Conservation (phyloP, 805 yeast genomes). For the Teunomyces gatunensis region DNA sequence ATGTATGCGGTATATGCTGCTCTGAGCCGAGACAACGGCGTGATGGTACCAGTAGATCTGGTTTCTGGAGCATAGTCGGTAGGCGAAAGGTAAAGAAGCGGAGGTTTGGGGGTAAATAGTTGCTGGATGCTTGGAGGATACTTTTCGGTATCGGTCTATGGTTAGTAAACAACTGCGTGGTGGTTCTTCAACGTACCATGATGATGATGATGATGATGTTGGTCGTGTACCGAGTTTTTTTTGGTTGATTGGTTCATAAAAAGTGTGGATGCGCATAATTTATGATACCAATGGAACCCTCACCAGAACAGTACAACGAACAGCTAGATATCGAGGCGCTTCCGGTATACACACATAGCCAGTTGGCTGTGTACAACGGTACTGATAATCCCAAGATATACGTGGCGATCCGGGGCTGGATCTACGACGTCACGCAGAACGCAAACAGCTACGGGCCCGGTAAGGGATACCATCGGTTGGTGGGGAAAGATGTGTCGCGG, state of each 20-base stretch:
- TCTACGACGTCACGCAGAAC: conserved; percentile 76
- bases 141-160: conserved; percentile 12
- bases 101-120: conserved; percentile 57
- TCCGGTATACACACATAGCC: conserved; percentile 32
- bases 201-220: no score
- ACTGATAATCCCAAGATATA: conserved; percentile 42
- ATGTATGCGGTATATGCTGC: conserved; percentile 25
- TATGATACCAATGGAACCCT: conserved; percentile 8
- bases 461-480: conserved; percentile 65
- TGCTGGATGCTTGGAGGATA: conserved; percentile 45
- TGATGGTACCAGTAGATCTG: conserved; percentile 46
- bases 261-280: no score
- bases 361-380: conserved; percentile 35
- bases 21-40: conserved; percentile 43
- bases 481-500: conserved; percentile 75
- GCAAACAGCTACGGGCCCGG: conserved; percentile 73
- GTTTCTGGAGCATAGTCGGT: conserved; percentile 48
- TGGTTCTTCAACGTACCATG: no score
- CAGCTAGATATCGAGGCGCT: conserved; percentile 27
- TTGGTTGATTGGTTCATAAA: neutral
- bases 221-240: neutral
- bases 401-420: conserved; percentile 71
- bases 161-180: neutral
- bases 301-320: conserved; percentile 29
- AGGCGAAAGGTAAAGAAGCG: conserved; percentile 48